These are phyloP conservation scores for Capillidium heterosporum DNA, from an alignment of 371 early-diverging fungal species.

Conservation along the genomic window DNA sequence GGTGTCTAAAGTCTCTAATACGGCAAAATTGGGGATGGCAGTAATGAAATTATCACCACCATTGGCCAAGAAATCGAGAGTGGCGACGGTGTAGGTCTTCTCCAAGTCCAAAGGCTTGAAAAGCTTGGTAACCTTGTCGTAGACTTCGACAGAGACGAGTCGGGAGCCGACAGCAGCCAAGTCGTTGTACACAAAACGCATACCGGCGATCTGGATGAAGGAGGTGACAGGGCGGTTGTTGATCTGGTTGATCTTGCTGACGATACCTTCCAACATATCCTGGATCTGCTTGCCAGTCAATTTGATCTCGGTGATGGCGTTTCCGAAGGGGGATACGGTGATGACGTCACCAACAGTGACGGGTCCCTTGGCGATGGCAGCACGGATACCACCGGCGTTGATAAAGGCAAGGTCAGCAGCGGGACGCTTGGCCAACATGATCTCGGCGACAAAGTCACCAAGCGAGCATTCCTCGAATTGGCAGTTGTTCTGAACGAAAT, in stretches of 20 bases:
- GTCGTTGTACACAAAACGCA: slow-evolving; percentile 6
- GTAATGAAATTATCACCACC: slow-evolving; percentile 38
- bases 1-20: slow-evolving; percentile 13
- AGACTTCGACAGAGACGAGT: slow-evolving; percentile 6
- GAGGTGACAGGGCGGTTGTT: slow-evolving; percentile 15
- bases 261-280: slow-evolving; percentile 20
- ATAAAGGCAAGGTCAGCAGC: slow-evolving; percentile 20
- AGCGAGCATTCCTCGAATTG: slow-evolving; percentile 24
- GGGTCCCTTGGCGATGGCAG: slow-evolving; percentile 20
- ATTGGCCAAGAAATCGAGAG: slow-evolving; percentile 27
- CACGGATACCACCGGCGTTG: slow-evolving; percentile 40
- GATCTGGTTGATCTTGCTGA: slow-evolving; percentile 7
- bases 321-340: slow-evolving; percentile 34
- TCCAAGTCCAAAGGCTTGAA: slow-evolving; percentile 12
- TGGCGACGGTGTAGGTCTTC: slow-evolving; percentile 22
- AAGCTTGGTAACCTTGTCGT: background rate
- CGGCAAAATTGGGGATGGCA: background rate
- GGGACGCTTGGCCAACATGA: slow-evolving; percentile 18
- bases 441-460: slow-evolving; percentile 31
- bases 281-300: slow-evolving; percentile 23
- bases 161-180: slow-evolving; percentile 1
- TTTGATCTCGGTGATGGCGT: slow-evolving; percentile 17
- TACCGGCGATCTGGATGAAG: slow-evolving; percentile 17
- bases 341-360: slow-evolving; percentile 28
- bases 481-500: slow-evolving; percentile 18